Base-by-base conservation (phyloP, 1,139 yeast genomes). In the Hyphopichia burtonii region DNA sequence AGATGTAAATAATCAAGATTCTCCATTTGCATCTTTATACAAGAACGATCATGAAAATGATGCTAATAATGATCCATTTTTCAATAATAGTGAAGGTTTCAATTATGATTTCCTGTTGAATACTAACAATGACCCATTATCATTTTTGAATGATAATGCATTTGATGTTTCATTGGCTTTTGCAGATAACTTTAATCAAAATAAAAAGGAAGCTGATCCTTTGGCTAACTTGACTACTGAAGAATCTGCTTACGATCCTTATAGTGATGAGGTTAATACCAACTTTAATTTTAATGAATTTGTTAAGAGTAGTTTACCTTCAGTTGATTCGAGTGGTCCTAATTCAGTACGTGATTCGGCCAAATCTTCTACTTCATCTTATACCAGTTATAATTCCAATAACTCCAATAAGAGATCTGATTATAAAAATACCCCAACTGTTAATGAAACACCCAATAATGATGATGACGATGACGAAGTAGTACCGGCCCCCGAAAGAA, bases 201-300 rank as follows among this genome's bases (percentile, higher is more conserved):
- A 48, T 38, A 50, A 47, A 32, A 50, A 53, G 32, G 56, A 55
- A 34, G 45, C 46, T 7, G 72, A 68, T 40, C 69, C 74, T 11
- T 53, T 76, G 31, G 64, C 68, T 20, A 54, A 63, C 31, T 61
- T 77, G 44, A 72, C 74, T 6, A 78, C 83, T 2, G 93, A 84
- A 58, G 86, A 82, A 52, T 79, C 86, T n/a, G 64, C 77, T 41
- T 82, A 83, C 55, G 93, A 85, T 58, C 86, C 88, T 35, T 68
- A 82, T 40, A 54, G 50, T 32, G 62, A 55, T 28, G 47, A 42
- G 33, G 53, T 58, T 10, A 54, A 54, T 57, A 67, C 45, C 33
- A 55, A 56, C 33, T 69, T 71, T 48, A 66, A 65, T 49, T 64
- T 70, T 51, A 66, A 66, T 42, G 74, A 68, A 36, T 69, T 66